Evolutionary conservation across 495 filamentous ascomycete genomes (phyloP).

Genomic region (Daldinia grandis): DNA sequence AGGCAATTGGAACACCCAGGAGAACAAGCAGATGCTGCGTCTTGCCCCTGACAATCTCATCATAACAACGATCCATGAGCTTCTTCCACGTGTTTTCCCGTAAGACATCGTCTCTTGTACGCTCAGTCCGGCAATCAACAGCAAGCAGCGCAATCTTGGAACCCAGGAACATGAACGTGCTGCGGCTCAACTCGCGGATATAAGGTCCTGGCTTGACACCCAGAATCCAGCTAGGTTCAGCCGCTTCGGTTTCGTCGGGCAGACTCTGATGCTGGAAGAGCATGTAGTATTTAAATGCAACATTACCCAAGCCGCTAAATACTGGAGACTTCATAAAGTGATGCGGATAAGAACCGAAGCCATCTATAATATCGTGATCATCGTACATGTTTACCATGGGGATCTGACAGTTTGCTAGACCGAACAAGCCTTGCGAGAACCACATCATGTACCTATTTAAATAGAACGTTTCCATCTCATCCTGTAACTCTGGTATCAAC

Average conservation of each 20-base stretch:
- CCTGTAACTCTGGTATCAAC: slow-evolving; percentile 79
- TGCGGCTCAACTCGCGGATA: slow-evolving; percentile 84
- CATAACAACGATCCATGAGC: slow-evolving; percentile 82
- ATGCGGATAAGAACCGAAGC: slow-evolving; percentile 91
- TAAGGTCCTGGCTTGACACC: slow-evolving; percentile 85
- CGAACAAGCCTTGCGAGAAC: slow-evolving; percentile 96
- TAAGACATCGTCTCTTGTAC: slow-evolving; percentile 82
- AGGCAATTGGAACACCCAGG: slow-evolving; percentile 87
- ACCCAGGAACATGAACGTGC: slow-evolving; percentile 85
- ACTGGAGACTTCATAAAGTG: slow-evolving; percentile 92
- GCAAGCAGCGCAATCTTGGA: slow-evolving; percentile 81
- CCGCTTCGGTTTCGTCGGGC: slow-evolving; percentile 74
- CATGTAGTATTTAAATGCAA: slow-evolving; percentile 98
- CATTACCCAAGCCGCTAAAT: slow-evolving; percentile 84
- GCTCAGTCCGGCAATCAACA: slow-evolving; percentile 90
- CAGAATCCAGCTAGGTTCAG: slow-evolving; percentile 92
- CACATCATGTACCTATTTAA: slow-evolving; percentile 84
- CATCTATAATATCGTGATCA: slow-evolving; percentile 98
- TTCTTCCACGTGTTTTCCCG: slow-evolving; percentile 80
- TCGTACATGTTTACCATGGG: slow-evolving; percentile 99
- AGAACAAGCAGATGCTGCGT: slow-evolving; percentile 90
- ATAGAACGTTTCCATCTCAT: slow-evolving; percentile 87
- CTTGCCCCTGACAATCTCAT: slow-evolving; percentile 82
- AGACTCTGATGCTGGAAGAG: slow-evolving; percentile 96
- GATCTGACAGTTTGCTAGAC: slow-evolving; percentile 90